Evolutionary conservation across 2,329 filamentous ascomycete species (phyloP).

Genomic region (Pseudocercospora fuligena): DNA sequence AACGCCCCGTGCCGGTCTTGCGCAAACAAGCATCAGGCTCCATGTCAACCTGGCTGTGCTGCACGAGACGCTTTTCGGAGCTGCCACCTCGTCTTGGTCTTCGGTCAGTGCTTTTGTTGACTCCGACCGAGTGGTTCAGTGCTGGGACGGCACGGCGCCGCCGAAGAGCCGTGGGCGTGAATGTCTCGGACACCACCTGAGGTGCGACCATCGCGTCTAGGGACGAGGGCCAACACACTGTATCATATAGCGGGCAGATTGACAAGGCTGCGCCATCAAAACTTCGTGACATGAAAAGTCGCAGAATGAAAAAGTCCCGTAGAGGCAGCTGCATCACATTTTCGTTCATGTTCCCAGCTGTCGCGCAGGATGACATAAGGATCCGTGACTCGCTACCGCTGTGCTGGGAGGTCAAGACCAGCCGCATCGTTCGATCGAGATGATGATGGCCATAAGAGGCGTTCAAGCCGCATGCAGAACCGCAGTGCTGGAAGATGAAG

Average conservation of each 20-base stretch:
- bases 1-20: conserved; percentile 12
- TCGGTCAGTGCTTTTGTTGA: conserved; percentile 5
- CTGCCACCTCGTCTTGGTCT: background rate
- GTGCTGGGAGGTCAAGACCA: conserved; percentile 1
- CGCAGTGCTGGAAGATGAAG: background rate
- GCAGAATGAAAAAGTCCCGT: background rate
- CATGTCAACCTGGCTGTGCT: background rate
- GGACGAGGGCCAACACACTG: background rate
- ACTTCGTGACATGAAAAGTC: background rate
- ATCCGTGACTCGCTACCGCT: background rate
- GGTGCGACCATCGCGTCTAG: background rate
- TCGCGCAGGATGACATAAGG: conserved; percentile 3
- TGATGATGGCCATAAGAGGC: conserved; percentile 4
- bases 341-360: background rate
- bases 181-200: background rate
- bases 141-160: conserved; percentile 4
- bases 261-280: background rate
- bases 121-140: background rate
- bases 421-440: conserved; percentile 12
- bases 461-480: background rate
- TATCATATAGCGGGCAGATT: background rate
- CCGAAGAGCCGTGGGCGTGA: background rate
- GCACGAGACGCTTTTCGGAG: conserved; percentile 9
- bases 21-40: conserved; percentile 9
- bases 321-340: background rate